Base-by-base conservation (phyloP, 768 basidiomycete genomes). In the Polyporus arcularius region DNA sequence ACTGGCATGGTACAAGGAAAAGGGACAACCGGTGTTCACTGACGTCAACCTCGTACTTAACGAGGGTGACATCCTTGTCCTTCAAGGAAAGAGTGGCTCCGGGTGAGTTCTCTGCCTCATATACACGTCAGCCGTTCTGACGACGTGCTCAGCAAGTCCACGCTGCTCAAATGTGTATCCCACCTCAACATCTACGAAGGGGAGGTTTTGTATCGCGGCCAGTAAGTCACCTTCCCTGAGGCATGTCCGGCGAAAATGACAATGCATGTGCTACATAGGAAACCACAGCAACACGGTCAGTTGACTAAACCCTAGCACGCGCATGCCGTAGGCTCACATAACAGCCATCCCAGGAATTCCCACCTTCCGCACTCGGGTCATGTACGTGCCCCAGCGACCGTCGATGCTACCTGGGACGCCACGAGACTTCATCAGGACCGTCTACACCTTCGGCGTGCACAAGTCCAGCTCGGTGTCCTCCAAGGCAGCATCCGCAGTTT, bases 361-460 rank as follows among this genome's bases (percentile, higher is more conserved):
- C 3, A 70, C 71, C 16, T 96, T 87, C 74, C 85, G 94, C 53
- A 93, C 88, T 0, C 82, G 80, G 56, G 86, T 96, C 3, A 82
- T 88, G 60, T 96, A 96, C 71, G 87, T 96, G 28, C 94, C 94
- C 1, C 94, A 96, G 73, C 80, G 94, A 42, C 89, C 94, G 0
- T 90, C 93, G 1, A 78, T 96, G n/a, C 83, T 96, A 21, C 84
- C 92, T 1, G 89, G 89, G 4, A 88, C 89, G 3, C 94, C 94
- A 0, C 78, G 80, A 26, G 86, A 88, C 60, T 92, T 96, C 66
- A 74, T 95, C 57, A 69, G 73, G 3, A 76, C 82, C 0, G 75
- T 94, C 60, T 75, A 76, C 31, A 74, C 78, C 7, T 88, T 91
- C 68, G 65, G 65, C 53, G 78, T 78, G 60, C 85, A 75, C 69